Base-by-base conservation (phyloP, 768 basidiomycete genomes). In the Psilocybe cubensis region DNA sequence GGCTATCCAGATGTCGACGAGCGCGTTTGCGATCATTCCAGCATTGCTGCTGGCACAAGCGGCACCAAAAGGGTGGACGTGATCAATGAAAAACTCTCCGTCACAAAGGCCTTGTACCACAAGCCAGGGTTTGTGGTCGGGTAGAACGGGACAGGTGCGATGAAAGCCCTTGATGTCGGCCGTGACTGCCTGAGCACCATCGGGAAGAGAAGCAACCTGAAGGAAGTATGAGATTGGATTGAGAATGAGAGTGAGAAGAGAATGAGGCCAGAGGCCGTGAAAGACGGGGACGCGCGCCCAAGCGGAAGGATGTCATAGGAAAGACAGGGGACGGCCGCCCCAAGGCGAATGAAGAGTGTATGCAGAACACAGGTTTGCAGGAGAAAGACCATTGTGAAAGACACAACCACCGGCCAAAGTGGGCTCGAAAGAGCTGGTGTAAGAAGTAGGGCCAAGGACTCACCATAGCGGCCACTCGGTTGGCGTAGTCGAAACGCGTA, bases 121-220 rank as follows among this genome's bases (percentile, higher is more conserved):
- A 2, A 77, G 61, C 69, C 70, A 75, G 0, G 46, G 43, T 40
- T 77, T 79, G 58, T 76, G 71, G 0, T 62, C 55, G 0, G 74
- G 72, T 1, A 54, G 48, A 2, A 74, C 67, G 0, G 75, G 72
- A 23, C 70, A 70, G 0, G 70, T 74, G 0, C 72, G 43, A 52
- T 75, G 73, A 38, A 72, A 74, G 35, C 70, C 71, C 2, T 58
- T 59, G 14, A 76, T 72, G 61, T 76, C 71, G 2, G 71, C 52
- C 0, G 65, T 69, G 42, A 67, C 63, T 0, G 68, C 74, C 41
- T 75, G 63, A 0, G 71, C 66, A 2, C 74, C 73, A 0, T 51
- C 59, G 9, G 72, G 72, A 2, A 72, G 69, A 0, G 24, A 10
- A 0, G 70, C 54, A 33, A 75, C 63, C 74, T 75, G 29, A 3